Evolutionary conservation across 257 asterid genomes (phyloP).

Genomic region (Solanum sejunctum): DNA sequence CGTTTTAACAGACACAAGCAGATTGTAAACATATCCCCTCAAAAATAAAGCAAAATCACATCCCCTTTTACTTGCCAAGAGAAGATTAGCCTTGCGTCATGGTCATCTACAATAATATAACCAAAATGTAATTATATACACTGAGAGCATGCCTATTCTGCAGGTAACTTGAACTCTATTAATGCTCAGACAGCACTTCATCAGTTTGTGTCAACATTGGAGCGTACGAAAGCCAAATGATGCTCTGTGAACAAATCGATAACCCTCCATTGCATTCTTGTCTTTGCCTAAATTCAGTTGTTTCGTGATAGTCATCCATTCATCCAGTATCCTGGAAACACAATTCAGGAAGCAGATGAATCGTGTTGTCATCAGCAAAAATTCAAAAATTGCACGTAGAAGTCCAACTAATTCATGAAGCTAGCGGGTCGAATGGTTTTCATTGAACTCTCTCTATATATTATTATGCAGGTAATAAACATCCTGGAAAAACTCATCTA

Average conservation of each 20-base stretch:
- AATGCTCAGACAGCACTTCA: background rate
- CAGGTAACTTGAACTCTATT: background rate
- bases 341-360: background rate
- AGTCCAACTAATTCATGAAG: background rate
- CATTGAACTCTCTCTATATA: background rate
- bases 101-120: background rate
- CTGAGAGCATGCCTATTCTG: background rate
- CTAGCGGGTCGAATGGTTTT: background rate
- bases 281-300: background rate
- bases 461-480: background rate
- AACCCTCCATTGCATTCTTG: background rate
- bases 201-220: background rate
- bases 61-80: background rate
- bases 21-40: background rate
- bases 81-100: background rate
- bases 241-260: background rate
- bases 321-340: background rate
- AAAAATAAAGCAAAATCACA: background rate
- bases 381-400: background rate
- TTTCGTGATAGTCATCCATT: background rate
- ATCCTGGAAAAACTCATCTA: background rate
- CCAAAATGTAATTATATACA: background rate
- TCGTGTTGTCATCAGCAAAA: background rate
- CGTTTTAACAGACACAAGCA: background rate
- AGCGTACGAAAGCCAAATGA: background rate